A percentile compares a stretch with the other conserved stretches of the same genome.
Evolutionary conservation across 1,284 basidiomycete species (phyloP).

Genomic region (Austroboletus niveus): DNA sequence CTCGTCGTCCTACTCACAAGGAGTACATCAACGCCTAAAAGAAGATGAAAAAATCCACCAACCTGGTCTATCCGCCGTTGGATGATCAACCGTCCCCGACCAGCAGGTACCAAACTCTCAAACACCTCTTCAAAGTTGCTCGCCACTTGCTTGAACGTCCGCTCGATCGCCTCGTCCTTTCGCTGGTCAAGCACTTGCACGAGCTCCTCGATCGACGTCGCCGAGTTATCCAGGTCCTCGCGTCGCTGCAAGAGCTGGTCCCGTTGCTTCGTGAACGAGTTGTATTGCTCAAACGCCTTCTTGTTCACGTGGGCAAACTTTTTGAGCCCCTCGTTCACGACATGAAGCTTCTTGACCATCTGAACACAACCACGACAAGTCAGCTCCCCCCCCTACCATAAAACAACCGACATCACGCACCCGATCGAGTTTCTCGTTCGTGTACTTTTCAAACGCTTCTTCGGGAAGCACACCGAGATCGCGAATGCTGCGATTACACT

Average conservation of each 20-base stretch:
- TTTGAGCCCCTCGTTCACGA: slow-evolving; percentile 89
- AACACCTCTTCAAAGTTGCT: slow-evolving; percentile 98
- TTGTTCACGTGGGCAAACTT: slow-evolving; percentile 99
- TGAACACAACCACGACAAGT: slow-evolving; percentile 32
- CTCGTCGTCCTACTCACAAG: slow-evolving; percentile 58
- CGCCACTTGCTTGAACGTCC: slow-evolving; percentile 97
- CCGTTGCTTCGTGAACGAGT: slow-evolving; percentile 95
- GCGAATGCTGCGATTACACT: slow-evolving; percentile 91
- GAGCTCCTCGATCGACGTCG: slow-evolving; percentile 89
- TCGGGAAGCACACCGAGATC: slow-evolving; percentile 96
- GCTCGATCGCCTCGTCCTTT: slow-evolving; percentile 97
- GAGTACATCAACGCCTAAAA: neutral
- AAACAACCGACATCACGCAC: slow-evolving; percentile 43
- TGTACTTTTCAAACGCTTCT: slow-evolving; percentile 96
- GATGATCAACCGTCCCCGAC: slow-evolving; percentile 88
- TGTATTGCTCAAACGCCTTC: slow-evolving; percentile 99
- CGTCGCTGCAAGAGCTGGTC: slow-evolving; percentile 87
- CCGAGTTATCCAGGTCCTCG: slow-evolving; percentile 88
- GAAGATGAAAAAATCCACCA: slow-evolving; percentile 17
- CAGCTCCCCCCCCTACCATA: neutral
- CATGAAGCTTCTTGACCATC: slow-evolving; percentile 89
- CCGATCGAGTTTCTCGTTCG: slow-evolving; percentile 76
- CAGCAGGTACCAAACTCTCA: slow-evolving; percentile 94
- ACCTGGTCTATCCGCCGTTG: slow-evolving; percentile 87
- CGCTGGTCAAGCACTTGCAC: slow-evolving; percentile 93